Percentiles rank a stretch among this genome's conserved stretches.
Evolutionary conservation across 108 stramenopile species (phyloP).

Genomic region (Ochromonas danica): DNA sequence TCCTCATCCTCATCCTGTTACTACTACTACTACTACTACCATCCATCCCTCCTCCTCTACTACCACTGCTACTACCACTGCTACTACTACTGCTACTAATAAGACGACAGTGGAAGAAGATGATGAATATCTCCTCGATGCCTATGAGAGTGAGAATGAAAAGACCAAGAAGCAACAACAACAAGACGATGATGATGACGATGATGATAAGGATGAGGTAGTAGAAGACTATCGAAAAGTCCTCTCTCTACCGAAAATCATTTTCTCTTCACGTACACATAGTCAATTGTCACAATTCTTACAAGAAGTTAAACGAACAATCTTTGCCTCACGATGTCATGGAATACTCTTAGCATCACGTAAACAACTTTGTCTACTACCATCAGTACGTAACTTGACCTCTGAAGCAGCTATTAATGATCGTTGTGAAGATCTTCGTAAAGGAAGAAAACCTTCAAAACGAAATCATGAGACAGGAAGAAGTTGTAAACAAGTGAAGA

Average conservation of each 20-base stretch:
- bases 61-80: too few relatives aligned
- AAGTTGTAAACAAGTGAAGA: not conserved
- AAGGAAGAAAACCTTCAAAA: conserved; percentile 56
- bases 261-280: conserved; percentile 89
- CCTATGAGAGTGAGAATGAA: not conserved
- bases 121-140: not conserved
- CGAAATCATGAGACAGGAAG: not conserved
- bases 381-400: conserved; percentile 52
- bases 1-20: too few relatives aligned
- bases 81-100: not conserved
- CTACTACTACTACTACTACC: too few relatives aligned
- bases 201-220: not conserved
- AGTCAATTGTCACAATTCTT: conserved; percentile 95
- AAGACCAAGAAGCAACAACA: not conserved
- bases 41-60: too few relatives aligned
- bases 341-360: conserved; percentile 77
- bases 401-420: conserved; percentile 74
- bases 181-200: not conserved
- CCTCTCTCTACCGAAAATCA: too few relatives aligned
- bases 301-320: conserved; percentile 66
- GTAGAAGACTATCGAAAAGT: too few relatives aligned
- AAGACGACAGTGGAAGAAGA: not conserved
- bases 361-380: conserved; percentile 74
- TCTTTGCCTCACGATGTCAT: conserved; percentile 65
- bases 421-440: conserved; percentile 80